Conservation (phyloP, 805 yeast genomes). For the Kluyveromyces starmeri region DNA sequence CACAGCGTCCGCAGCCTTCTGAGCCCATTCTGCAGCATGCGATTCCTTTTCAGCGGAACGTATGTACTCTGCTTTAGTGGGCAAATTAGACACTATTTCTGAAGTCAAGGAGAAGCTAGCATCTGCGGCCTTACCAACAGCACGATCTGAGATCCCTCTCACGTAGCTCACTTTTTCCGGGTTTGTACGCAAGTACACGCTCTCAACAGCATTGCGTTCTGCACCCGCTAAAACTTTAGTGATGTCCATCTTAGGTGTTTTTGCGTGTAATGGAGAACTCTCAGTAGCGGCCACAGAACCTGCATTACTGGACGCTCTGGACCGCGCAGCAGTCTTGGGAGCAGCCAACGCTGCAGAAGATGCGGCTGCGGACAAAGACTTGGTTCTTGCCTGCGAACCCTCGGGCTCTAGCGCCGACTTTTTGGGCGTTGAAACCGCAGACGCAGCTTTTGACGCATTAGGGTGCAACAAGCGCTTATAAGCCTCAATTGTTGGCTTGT, state of each 20-base stretch:
- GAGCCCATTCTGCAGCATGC: constrained; percentile 30
- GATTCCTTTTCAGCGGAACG: constrained; percentile 67
- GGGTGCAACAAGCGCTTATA: constrained; percentile 43
- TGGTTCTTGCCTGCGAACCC: constrained; percentile 3
- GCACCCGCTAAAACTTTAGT: constrained; percentile 26
- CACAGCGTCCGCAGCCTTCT: constrained; percentile 34
- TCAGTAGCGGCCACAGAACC: constrained; percentile 5
- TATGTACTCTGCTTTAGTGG: constrained; percentile 29
- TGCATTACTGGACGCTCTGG: constrained; percentile 7
- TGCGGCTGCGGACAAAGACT: constrained; percentile 5
- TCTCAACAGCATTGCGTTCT: constrained; percentile 21
- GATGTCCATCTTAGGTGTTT: constrained; percentile 14
- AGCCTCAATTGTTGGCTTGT: constrained; percentile 52
- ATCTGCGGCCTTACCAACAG: constrained; percentile 18
- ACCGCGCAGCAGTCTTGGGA: constrained; percentile 3
- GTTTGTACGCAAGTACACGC: constrained; percentile 12
- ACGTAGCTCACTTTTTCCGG: constrained; percentile 8
- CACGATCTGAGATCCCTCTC: constrained; percentile 17
- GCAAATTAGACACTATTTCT: constrained; percentile 16
- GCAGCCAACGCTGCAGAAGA: constrained; percentile 8
- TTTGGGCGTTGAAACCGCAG: constrained; percentile 11
- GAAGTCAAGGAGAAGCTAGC: constrained; percentile 15
- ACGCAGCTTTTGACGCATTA: constrained; percentile 27
- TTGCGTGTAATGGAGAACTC: constrained; percentile 3
- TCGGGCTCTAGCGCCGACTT: not conserved